Evolutionary conservation across 129 eudicot genomes (phyloP).

Genomic region (Flaveria linearis): DNA sequence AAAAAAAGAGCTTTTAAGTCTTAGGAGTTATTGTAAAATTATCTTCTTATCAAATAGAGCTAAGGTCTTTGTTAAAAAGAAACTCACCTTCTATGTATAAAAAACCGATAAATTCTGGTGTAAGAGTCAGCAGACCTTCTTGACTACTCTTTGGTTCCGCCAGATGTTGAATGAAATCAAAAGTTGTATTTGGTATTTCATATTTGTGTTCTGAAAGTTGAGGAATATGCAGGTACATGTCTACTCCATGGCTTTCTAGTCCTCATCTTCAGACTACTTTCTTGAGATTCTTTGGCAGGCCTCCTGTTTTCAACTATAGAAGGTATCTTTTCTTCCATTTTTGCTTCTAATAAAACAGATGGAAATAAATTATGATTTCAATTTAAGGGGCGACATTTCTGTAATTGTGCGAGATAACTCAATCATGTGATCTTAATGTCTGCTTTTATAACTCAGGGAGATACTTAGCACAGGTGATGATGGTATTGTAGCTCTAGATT

Average conservation of each 20-base stretch:
- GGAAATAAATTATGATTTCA: background rate
- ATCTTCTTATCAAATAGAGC: no score
- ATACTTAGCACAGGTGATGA: constrained; percentile 67
- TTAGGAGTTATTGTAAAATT: no score
- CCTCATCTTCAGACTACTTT: constrained; percentile 91
- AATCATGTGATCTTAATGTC: background rate
- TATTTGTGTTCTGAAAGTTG: background rate
- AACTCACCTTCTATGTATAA: no score
- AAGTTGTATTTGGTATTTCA: background rate
- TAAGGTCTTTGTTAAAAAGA: no score
- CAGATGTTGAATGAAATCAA: background rate
- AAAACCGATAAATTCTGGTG: no score
- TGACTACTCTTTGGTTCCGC: no score
- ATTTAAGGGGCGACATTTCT: background rate
- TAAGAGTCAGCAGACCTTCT: no score
- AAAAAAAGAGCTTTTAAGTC: no score
- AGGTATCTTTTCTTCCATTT: constrained; percentile 41
- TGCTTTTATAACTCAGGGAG: constrained; percentile 49
- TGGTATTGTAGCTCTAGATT: constrained; percentile 91
- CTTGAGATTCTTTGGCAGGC: constrained; percentile 62
- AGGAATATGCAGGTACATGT: constrained; percentile 57
- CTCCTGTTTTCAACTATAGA: constrained; percentile 60
- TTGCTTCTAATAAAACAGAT: background rate
- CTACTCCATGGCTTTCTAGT: constrained; percentile 94
- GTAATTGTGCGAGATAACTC: background rate